Percentiles rank a stretch among this genome's conserved stretches.
Conservation (phyloP, 345 rosid species). For the Citrus australasica region DNA sequence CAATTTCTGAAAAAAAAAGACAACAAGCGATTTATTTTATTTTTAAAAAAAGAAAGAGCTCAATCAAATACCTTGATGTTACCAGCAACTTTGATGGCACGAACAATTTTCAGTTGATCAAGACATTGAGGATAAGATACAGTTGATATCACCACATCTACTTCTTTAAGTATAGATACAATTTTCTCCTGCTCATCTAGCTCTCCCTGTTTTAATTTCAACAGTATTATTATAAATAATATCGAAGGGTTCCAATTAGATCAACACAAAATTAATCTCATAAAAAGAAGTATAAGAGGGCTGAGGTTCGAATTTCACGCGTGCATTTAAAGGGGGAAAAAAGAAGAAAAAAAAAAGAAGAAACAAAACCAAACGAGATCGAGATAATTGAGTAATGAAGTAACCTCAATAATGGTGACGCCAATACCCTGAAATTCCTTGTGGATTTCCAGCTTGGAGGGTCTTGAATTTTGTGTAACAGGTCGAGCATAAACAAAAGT, state of each 20-base stretch:
- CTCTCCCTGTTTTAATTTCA: constrained; percentile 25
- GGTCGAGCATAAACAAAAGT: constrained; percentile 33
- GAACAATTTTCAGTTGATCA: constrained; percentile 38
- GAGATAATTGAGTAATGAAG: neutral
- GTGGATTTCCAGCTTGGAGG: constrained; percentile 8
- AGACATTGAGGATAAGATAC: constrained; percentile 26
- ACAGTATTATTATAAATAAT: too few species aligned
- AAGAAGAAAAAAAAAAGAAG: fast-evolving
- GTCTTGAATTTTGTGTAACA: constrained; percentile 5
- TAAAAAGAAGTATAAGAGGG: too few species aligned
- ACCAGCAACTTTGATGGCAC: constrained; percentile 43
- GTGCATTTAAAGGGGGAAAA: too few species aligned
- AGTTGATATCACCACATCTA: constrained; percentile 40
- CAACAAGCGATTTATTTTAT: too few species aligned
- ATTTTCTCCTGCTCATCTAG: constrained; percentile 25
- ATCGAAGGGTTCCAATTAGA: neutral
- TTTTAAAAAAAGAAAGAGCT: too few species aligned
- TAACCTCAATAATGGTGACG: constrained; percentile 4
- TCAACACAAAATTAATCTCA: too few species aligned
- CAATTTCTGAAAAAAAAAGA: too few species aligned
- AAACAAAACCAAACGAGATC: neutral
- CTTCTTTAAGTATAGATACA: constrained; percentile 13
- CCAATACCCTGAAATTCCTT: constrained; percentile 25
- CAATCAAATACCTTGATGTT: constrained; percentile 32
- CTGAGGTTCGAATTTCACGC: too few species aligned